Evolutionary conservation across 148 eudicot species (phyloP).

Genomic region (Diospyros kaki): DNA sequence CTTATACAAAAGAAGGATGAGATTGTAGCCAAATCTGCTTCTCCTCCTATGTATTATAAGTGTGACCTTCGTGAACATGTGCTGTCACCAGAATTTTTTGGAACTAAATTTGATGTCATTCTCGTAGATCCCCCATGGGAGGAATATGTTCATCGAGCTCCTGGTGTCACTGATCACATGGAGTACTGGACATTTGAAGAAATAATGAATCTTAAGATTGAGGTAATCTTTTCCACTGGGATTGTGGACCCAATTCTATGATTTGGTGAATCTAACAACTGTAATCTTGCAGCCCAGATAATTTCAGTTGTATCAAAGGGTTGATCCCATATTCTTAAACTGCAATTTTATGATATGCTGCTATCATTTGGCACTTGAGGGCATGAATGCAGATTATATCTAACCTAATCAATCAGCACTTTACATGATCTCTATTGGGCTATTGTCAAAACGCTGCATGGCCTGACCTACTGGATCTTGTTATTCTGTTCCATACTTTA

Average conservation of each 20-base stretch:
- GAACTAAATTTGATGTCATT: conserved; percentile 97
- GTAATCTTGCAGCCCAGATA: background rate
- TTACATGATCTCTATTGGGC: too few species aligned
- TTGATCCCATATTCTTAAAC: background rate
- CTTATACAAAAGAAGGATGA: conserved; percentile 98
- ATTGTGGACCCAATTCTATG: background rate
- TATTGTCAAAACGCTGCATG: background rate
- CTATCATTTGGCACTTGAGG: background rate
- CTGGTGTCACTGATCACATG: conserved; percentile 92
- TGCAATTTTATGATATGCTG: conserved; percentile 4
- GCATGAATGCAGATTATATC: background rate
- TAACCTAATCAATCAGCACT: too few species aligned
- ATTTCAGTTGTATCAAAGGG: background rate
- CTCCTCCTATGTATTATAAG: conserved; percentile 84
- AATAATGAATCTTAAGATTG: conserved; percentile 92
- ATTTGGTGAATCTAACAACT: background rate
- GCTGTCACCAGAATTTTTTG: conserved; percentile 78
- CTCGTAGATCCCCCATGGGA: conserved; percentile 98
- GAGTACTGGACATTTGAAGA: conserved; percentile 93
- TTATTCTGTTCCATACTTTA: background rate
- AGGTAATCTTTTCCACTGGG: conserved; percentile 42
- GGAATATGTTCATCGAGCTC: conserved; percentile 97
- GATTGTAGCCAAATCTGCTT: conserved; percentile 72
- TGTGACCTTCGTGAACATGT: conserved; percentile 79
- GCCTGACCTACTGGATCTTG: background rate